Evolutionary conservation across 495 filamentous ascomycete genomes (phyloP).

Genomic region (Tuber borchii): DNA sequence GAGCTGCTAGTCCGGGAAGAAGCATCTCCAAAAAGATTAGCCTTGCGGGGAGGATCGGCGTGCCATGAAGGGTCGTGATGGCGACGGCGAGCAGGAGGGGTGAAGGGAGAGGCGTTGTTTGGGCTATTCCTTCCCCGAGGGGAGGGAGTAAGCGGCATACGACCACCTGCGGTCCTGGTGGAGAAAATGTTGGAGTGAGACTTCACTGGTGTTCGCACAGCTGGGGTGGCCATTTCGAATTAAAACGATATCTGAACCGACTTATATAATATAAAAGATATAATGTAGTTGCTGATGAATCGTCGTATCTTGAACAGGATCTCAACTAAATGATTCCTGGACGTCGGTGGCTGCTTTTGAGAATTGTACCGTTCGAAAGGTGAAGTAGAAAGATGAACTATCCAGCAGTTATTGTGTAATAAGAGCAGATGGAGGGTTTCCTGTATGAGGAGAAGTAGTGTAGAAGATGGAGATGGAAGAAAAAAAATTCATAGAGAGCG

Average conservation of each 20-base stretch:
- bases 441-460: not conserved
- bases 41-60: constrained; percentile 16
- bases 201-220: constrained; percentile 87
- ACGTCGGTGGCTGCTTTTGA: not conserved
- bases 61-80: constrained; percentile 37
- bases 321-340: constrained; percentile 24
- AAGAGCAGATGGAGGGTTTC: not conserved
- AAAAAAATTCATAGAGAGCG: not conserved
- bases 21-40: constrained; percentile 8
- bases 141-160: constrained; percentile 89
- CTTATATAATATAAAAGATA: not conserved
- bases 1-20: constrained; percentile 12
- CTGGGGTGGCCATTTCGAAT: constrained; percentile 68
- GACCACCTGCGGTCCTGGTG: constrained; percentile 82
- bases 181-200: constrained; percentile 90
- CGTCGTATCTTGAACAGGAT: constrained; percentile 1
- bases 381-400: not conserved
- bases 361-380: not conserved
- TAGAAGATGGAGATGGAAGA: not conserved
- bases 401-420: not conserved
- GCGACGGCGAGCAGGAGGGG: constrained; percentile 52
- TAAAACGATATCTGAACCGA: not conserved
- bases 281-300: not conserved
- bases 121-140: constrained; percentile 55
- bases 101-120: constrained; percentile 64